These are phyloP conservation scores for Lasiosphaeris hirsuta DNA, from an alignment of 495 filamentous ascomycete genomes.

Conservation along the genomic window DNA sequence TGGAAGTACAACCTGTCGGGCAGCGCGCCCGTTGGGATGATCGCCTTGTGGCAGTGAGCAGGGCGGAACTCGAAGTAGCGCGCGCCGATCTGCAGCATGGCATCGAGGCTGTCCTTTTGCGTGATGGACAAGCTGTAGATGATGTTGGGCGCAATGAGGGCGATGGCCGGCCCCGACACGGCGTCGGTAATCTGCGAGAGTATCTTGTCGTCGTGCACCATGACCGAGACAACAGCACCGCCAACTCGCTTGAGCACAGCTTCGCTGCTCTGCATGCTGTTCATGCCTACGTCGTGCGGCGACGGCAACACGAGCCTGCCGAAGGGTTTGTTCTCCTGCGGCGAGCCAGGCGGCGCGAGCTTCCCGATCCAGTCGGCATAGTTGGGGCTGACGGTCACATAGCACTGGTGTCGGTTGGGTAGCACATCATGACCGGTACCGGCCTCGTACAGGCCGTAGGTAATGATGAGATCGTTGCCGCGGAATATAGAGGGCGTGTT, in stretches of 20 bases:
- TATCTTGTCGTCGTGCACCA: conserved; percentile 29
- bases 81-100: conserved; percentile 48
- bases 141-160: conserved; percentile 47
- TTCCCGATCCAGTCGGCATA: conserved; percentile 45
- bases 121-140: conserved; percentile 51
- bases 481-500: conserved; percentile 40
- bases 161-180: conserved; percentile 35
- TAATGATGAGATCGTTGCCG: conserved; percentile 31
- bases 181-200: conserved; percentile 30
- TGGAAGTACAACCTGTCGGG: conserved; percentile 51
- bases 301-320: conserved; percentile 44
- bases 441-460: conserved; percentile 53
- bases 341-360: conserved; percentile 42
- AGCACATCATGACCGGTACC: conserved; percentile 43
- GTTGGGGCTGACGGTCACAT: conserved; percentile 46
- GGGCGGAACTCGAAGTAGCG: conserved; percentile 57
- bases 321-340: conserved; percentile 42
- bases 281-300: conserved; percentile 54
- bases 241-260: conserved; percentile 38
- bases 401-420: conserved; percentile 50
- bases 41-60: conserved; percentile 41
- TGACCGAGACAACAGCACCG: conserved; percentile 37
- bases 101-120: conserved; percentile 48
- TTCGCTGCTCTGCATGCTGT: conserved; percentile 46
- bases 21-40: conserved; percentile 34